Base-by-base conservation (phyloP, 164 flowering plant species). In the Chimonanthus salicifolius region DNA sequence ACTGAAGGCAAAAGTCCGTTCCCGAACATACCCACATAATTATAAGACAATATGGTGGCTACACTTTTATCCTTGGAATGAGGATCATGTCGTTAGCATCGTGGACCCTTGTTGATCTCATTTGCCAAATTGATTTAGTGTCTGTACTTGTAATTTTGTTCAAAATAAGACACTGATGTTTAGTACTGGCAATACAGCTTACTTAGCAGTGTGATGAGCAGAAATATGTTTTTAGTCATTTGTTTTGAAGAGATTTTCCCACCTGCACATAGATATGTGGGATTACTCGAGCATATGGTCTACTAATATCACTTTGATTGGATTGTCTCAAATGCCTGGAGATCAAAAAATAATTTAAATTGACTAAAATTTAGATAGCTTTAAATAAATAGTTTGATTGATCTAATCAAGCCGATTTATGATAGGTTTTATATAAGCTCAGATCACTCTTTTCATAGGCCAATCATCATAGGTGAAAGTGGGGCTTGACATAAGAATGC, bases 1-100 rank as follows among this genome's bases (percentile, higher is more conserved):
- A 84, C 78, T 94, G 49, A 47, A 7, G 46, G 49, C 44, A 47
- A 65, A 44, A 65, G 7, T 6, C 11, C 46, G 68, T 66, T 6
- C 45, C 5, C 13, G 15, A 13, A 66, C 16, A 18, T 20, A 54
- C n/a, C 68, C 13, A 45, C 68, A 9, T 66, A 45, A 66, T 44
- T 43, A 43, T 10, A 66, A 66, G 68, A 45, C 68, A 43, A 10
- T 45, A 33, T 44, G 68, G 48, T 66, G 68, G 48, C 47, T 13
- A 45, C 16, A 13, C 66, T 18, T 63, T 2, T 63, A 63, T 63
- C 66, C 66, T 63, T 63, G 60, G 16, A 63, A 63, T 2, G 6
- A 18, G 3, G 66, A 15, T 45, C n/a, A 45, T 46, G 49, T 16
- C 46, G 4, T 44, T 66, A 66, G 47, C 68, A 11, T 7, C 18